Percentiles rank a stretch among this genome's conserved stretches.
phyloP scores from a whole-genome alignment of 805 yeast genomes.

The Candida pseudoglaebosa region DNA sequence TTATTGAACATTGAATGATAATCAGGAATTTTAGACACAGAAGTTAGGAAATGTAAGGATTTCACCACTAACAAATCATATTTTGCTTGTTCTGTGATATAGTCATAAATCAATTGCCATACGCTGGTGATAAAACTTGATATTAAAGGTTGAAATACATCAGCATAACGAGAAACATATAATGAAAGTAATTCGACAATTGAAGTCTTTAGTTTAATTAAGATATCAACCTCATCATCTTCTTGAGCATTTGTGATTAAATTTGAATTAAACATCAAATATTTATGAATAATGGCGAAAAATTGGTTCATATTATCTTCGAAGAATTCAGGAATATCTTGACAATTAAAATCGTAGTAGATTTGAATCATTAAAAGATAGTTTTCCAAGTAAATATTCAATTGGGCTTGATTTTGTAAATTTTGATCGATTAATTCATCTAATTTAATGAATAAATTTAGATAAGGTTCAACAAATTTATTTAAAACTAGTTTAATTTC shows the following conservation, averaged over 20 bases:
- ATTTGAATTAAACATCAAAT: slow-evolving; percentile 57
- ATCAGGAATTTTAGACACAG: slow-evolving; percentile 68
- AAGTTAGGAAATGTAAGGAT: slow-evolving; percentile 75
- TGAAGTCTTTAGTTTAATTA: slow-evolving; percentile 72
- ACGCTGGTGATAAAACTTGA: slow-evolving; percentile 75
- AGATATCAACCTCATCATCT: slow-evolving; percentile 64
- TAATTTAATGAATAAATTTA: slow-evolving; percentile 61
- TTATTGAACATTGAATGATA: slow-evolving; percentile 63
- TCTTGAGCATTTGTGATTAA: slow-evolving; percentile 53
- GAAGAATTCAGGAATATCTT: slow-evolving; percentile 96
- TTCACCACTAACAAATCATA: slow-evolving; percentile 82
- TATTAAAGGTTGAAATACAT: slow-evolving; percentile 77
- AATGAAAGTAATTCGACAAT: slow-evolving; percentile 82
- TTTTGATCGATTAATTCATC: slow-evolving; percentile 58
- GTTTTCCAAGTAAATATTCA: slow-evolving; percentile 63
- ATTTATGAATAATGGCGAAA: slow-evolving; percentile 79
- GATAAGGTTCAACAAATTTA: slow-evolving; percentile 76
- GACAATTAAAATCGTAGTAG: slow-evolving; percentile 92
- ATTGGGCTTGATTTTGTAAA: slow-evolving; percentile 42
- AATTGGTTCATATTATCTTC: slow-evolving; percentile 81
- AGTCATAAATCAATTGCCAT: slow-evolving; percentile 68
- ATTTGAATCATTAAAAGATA: slow-evolving; percentile 70
- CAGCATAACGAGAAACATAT: slow-evolving; percentile 88
- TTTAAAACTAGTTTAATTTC: slow-evolving; percentile 86
- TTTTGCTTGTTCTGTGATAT: slow-evolving; percentile 65